Evolutionary conservation across 768 basidiomycete genomes (phyloP).

Genomic region (Crassisporium funariophilum): DNA sequence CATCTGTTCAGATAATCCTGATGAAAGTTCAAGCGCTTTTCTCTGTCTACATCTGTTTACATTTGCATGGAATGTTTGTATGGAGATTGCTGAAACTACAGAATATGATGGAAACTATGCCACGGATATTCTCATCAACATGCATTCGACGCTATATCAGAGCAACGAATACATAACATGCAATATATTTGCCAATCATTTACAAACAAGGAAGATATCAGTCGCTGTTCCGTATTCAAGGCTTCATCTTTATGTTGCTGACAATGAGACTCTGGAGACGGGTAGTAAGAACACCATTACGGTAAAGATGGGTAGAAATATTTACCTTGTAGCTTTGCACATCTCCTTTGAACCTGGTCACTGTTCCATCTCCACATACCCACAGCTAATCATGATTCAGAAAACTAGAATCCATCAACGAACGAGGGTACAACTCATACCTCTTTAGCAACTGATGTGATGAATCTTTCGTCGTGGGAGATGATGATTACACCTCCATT

Average conservation of each 20-base stretch:
- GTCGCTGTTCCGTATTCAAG: too few species aligned
- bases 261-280: conserved; percentile 68
- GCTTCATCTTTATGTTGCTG: conserved; percentile 65
- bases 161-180: too few species aligned
- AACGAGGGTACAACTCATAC: conserved; percentile 38
- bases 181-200: too few species aligned
- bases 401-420: conserved; percentile 2
- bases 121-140: too few species aligned
- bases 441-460: conserved; percentile 86
- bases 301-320: conserved; percentile 3
- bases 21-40: too few species aligned
- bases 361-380: conserved; percentile 87
- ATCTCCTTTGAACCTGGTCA: conserved; percentile 84
- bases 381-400: conserved; percentile 60
- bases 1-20: too few species aligned
- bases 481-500: conserved; percentile 93
- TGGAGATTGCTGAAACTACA: too few species aligned
- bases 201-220: too few species aligned
- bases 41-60: too few species aligned
- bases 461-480: conserved; percentile 95
- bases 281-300: not conserved
- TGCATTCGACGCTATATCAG: too few species aligned
- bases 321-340: conserved; percentile 89
- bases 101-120: too few species aligned
- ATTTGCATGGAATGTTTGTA: too few species aligned